Base-by-base conservation (phyloP, 2,329 filamentous ascomycete genomes). In the Podosphaera leucotricha region DNA sequence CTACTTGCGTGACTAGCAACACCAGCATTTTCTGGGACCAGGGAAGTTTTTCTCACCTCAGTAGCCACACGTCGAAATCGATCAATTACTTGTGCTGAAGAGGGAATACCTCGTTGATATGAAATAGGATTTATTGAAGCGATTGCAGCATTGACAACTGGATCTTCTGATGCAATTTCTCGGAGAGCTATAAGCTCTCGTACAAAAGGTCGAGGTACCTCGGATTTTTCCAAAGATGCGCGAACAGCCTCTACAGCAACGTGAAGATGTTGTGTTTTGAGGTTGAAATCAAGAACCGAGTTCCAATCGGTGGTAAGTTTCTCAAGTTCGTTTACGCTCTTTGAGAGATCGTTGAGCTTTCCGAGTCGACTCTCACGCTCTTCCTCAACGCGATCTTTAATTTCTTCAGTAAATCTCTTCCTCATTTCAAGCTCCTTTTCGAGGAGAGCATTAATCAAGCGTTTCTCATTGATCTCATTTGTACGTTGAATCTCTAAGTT, bases 231-330 rank as follows among this genome's bases (percentile, higher is more conserved):
- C 19, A 95, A 72, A 43, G 79, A 83, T 46, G 82, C 76, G 52
- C 83, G 80, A 43, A 95, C 85, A 35, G 87, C 84, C 59, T 98
- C 90, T 24, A 95, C 80, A 18, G 90, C 90, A 30, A 98, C 84
- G 58, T 94, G 84, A 22, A 98, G 76, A 64, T 95, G 86, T 62
- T 98, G 90, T 0, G 90, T 94, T 62, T 82, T 80, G 49, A 95
- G 72, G 63, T 90, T 95, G 47, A 73, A 69, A 59, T 95, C 85
- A 19, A 98, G 75, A 33, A 95, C 83, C 36, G 77, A 74, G 62
- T 87, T 92, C 85, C 85, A 95, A 51, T 84, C 79, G 1, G 74
- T 72, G 1, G 86, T 92, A 44, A 98, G 72, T 61, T 77, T 77
- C 64, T 94, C 86, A 11, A 98, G 75, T 54, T 92, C 82, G 35